These are phyloP conservation scores for Earliella scabrosa DNA, from an alignment of 1,284 basidiomycete genomes.

Conservation along the genomic window DNA sequence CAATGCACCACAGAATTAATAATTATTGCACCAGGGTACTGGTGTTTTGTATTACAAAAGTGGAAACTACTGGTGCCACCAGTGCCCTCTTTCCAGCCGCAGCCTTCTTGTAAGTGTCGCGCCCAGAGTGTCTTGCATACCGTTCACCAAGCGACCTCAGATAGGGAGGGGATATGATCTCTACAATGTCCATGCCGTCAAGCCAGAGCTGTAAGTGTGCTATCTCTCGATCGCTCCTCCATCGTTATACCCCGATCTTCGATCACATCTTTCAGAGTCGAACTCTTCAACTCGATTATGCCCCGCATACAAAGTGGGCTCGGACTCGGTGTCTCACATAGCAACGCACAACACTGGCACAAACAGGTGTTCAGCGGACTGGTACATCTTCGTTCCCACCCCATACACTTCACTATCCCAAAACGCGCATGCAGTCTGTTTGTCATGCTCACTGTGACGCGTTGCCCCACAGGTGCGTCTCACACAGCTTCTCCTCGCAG, in stretches of 20 bases:
- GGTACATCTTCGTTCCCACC: constrained; percentile 38
- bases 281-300: constrained; percentile 61
- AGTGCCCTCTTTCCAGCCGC: constrained; percentile 58
- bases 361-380: constrained; percentile 60
- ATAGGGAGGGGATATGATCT: constrained; percentile 66
- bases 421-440: constrained; percentile 30
- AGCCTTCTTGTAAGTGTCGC: constrained; percentile 51
- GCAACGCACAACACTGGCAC: constrained; percentile 65
- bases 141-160: constrained; percentile 3
- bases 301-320: constrained; percentile 47
- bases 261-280: constrained; percentile 7
- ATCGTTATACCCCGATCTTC: constrained; percentile 1
- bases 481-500: constrained; percentile 46
- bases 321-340: constrained; percentile 43
- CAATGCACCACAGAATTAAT: too few species aligned
- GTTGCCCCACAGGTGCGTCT: constrained; percentile 46
- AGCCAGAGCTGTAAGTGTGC: constrained; percentile 57
- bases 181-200: constrained; percentile 61
- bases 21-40: too few species aligned
- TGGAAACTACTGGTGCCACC: too few species aligned
- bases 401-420: background rate
- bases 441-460: constrained; percentile 46
- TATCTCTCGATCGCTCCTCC: constrained; percentile 4
- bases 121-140: background rate
- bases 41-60: too few species aligned